Base-by-base conservation (phyloP, 2,329 filamentous ascomycete genomes). In the Talaromyces sp. region DNA sequence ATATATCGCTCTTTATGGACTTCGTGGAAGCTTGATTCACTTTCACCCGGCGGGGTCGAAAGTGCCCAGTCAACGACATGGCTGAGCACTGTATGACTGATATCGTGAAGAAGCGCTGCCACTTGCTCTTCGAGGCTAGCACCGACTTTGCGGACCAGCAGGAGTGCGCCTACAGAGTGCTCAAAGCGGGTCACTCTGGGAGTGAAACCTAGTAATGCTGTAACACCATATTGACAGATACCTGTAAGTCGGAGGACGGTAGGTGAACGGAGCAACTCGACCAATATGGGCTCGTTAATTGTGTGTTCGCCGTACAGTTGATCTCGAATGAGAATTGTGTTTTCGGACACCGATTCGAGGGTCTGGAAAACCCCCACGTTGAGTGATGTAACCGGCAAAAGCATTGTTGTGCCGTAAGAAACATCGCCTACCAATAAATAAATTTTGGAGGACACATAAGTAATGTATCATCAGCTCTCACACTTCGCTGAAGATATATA, bases 41-140 rank as follows among this genome's bases (percentile, higher is more conserved):
- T 73, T 52, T 77, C 77, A 2, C 75, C 74, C 0, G 77, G 74
- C 54, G 47, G 47, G 3, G 75, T 69, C 2, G 74, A 74, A 13
- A 80, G 70, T 6, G 76, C 78, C 67, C 73, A 72, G 66, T 80
- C 78, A 9, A 79, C 73, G 37, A 79, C 77, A 68, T 80, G 77
- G 64, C 78, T 80, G 67, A 80, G 74, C 50, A 72, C 69, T 19
- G 78, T 80, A 66, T 80, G 77, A 65, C 73, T 74, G 66, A 80
- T 72, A 60, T 80, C 77, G 62, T 80, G 77, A 7, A 80, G 73
- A 16, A 80, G 72, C 3, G 74, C 78, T 14, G 77, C 74, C 37
- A 78, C 70, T 65, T 80, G 78, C 66, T 80, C 78, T 24, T 73
- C 75, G 2, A 80, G 22, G 35, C 62, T 70, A 24, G 68, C 76